These are phyloP conservation scores for Penicillium decumbens DNA, from an alignment of 2,329 filamentous ascomycete species.

Conservation along the genomic window DNA sequence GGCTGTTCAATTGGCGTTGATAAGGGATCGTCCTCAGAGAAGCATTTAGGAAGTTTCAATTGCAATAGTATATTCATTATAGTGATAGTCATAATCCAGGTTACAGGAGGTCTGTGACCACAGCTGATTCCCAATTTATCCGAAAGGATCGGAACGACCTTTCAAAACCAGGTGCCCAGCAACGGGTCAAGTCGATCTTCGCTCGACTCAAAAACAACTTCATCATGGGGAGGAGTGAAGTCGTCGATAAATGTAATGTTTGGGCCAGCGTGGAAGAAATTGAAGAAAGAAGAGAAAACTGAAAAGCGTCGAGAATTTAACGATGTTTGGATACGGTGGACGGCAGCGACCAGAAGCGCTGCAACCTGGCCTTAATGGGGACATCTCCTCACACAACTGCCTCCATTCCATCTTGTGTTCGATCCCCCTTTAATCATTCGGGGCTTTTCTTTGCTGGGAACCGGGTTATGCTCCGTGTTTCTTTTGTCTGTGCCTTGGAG, in stretches of 20 bases:
- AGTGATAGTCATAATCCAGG: background rate
- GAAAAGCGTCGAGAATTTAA: constrained; percentile 27
- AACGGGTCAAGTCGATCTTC: constrained; percentile 61
- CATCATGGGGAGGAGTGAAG: constrained; percentile 47
- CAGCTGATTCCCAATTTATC: constrained; percentile 69
- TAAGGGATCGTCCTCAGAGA: constrained; percentile 10
- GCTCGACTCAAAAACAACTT: constrained; percentile 66
- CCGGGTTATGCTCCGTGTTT: constrained; percentile 30
- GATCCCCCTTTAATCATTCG: constrained; percentile 26
- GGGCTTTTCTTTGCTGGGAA: constrained; percentile 23
- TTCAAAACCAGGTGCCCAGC: constrained; percentile 69
- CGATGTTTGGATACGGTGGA: constrained; percentile 31
- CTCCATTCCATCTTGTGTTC: constrained; percentile 27
- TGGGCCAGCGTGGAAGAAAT: constrained; percentile 48
- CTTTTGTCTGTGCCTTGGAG: constrained; percentile 20
- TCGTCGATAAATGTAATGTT: constrained; percentile 56
- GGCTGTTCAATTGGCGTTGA: constrained; percentile 19
- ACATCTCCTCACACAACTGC: constrained; percentile 35
- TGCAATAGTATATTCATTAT: background rate
- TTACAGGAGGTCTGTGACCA: constrained; percentile 50
- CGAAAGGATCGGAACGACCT: constrained; percentile 57
- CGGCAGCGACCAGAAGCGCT: constrained; percentile 36
- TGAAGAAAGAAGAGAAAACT: constrained; percentile 34
- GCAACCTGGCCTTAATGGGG: constrained; percentile 46
- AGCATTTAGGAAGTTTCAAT: constrained; percentile 6